Evolutionary conservation across 139 green algal genomes (phyloP), one percentile per base, ranked within the genome.

Genomic region (Haematococcus lacustris): DNA sequence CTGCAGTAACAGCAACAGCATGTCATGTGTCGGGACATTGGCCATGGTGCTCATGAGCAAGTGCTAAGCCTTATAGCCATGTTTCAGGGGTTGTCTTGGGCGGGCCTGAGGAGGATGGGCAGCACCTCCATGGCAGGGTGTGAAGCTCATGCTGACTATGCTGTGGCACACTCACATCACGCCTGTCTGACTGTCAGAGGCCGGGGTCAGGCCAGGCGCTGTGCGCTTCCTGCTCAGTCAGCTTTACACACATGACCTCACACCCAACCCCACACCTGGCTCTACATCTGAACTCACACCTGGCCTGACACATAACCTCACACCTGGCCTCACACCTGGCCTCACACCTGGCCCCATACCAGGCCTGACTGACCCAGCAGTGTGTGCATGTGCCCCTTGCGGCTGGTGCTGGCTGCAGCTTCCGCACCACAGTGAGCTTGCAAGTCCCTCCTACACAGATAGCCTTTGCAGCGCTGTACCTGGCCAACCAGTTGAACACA

Each of bases 341-440:
- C 37, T 41, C 33, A 32, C 6, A 23, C 66, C 38, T 64, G 35
- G 13, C 53, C 23, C 57, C n/a, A n/a, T n/a, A n/a, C n/a, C n/a
- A n/a, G n/a, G n/a, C n/a, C 30, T 25, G 21, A 13, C 1, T 35
- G 47, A 1, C 30, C 1, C 41, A 28, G 38, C 7, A 25, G 2
- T 28, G 1, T 51, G 28, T 37, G 1, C 41, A 40, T 35, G 17
- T 62, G 17, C 30, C 13, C 0, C 6, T 53, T n/a, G n/a, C n/a
- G n/a, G n/a, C n/a, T n/a, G n/a, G n/a, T n/a, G n/a, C n/a, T n/a
- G n/a, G n/a, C 17, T 40, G 74, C 81, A 87, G 82, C 70, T 30
- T 81, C 64, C 67, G 73, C 30, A 84, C 82, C 30, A 83, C 73
- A 26, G 62, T 84, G 66, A 78, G 73, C 71, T 47, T 87, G 30